These are phyloP conservation scores for Choiromyces venosus DNA, from an alignment of 495 filamentous ascomycete species.

Conservation along the genomic window DNA sequence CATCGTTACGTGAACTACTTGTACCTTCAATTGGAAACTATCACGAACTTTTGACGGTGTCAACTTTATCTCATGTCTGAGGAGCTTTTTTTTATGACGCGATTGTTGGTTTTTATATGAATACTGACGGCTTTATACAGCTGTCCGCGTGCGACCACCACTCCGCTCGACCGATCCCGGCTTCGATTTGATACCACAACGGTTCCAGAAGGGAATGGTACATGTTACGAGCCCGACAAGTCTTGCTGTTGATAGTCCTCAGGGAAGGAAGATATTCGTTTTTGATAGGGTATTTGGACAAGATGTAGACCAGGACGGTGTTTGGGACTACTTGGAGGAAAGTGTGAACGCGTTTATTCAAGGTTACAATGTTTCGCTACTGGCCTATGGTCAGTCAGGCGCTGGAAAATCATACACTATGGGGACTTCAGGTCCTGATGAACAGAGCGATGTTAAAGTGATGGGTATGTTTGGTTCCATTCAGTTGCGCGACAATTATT, in stretches of 20 bases:
- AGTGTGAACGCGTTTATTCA: conserved; percentile 86
- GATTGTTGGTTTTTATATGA: background rate
- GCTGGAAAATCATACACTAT: conserved; percentile 99
- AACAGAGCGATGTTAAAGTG: conserved; percentile 64
- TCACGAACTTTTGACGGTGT: background rate
- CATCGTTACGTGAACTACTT: conserved; percentile 3
- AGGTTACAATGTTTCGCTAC: conserved; percentile 97
- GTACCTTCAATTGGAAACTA: conserved; percentile 14
- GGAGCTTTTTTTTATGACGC: background rate
- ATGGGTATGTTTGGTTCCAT: conserved; percentile 62
- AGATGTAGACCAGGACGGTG: conserved; percentile 74
- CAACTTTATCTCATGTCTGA: background rate
- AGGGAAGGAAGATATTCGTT: conserved; percentile 88
- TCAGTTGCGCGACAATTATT: background rate
- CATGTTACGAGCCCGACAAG: conserved; percentile 79
- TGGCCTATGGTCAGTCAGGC: conserved; percentile 98
- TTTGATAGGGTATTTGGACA: conserved; percentile 92
- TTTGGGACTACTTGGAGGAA: conserved; percentile 93
- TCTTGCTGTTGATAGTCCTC: conserved; percentile 79
- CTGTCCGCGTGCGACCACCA: conserved; percentile 89
- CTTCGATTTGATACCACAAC: conserved; percentile 88
- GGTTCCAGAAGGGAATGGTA: conserved; percentile 89
- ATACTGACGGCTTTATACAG: conserved; percentile 48
- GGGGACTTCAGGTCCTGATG: conserved; percentile 85
- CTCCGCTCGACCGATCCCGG: conserved; percentile 78